Conservation (phyloP, 2,329 filamentous ascomycete species). For the Mariannaea elegans region DNA sequence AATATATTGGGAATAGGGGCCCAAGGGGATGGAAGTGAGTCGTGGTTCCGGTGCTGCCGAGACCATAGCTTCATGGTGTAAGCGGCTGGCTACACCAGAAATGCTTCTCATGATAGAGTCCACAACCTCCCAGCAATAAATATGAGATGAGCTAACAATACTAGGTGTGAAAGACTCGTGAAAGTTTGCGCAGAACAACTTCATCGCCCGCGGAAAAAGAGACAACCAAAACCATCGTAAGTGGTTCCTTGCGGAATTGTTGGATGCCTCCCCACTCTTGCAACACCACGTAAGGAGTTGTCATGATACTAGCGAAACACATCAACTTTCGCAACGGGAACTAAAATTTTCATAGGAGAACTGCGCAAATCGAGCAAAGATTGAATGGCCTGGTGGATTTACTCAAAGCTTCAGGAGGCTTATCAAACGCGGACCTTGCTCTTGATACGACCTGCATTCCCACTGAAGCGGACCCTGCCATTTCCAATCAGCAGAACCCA, state of each 20-base stretch:
- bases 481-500: conserved; percentile 37
- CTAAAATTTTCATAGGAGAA: conserved; percentile 48
- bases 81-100: conserved; percentile 19
- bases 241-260: conserved; percentile 31
- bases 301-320: conserved; percentile 1
- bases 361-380: conserved; percentile 59
- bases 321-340: not conserved
- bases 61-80: conserved; percentile 16
- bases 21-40: not conserved
- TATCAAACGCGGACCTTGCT: conserved; percentile 36
- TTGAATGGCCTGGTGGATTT: conserved; percentile 60
- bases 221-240: conserved; percentile 60
- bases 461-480: conserved; percentile 38
- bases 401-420: conserved; percentile 54
- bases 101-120: conserved; percentile 17
- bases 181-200: conserved; percentile 59
- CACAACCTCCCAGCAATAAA: not conserved
- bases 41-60: conserved; percentile 16
- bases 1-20: not conserved
- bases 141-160: conserved; percentile 7
- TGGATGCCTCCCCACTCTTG: not conserved
- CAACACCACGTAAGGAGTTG: not conserved
- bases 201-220: conserved; percentile 61
- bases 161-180: conserved; percentile 57
- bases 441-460: conserved; percentile 41